Evolutionary conservation across 306 rosid species (phyloP).

Genomic region (Clitoria ternatea): DNA sequence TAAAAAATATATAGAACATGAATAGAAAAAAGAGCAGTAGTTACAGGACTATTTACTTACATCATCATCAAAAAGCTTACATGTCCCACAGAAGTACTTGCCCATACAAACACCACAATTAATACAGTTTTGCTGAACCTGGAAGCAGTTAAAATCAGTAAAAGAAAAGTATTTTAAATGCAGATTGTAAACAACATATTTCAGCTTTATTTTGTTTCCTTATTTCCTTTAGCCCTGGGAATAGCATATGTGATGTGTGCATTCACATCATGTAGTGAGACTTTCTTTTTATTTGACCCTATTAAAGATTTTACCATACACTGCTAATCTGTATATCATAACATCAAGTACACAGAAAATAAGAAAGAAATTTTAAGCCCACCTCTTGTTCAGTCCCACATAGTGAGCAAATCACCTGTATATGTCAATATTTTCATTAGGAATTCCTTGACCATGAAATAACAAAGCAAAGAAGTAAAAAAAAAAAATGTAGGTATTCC

Average conservation of each 20-base stretch:
- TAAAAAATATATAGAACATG: not conserved
- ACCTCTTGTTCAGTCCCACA: constrained; percentile 90
- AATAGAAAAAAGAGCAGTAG: not conserved
- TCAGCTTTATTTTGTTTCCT: too few relatives aligned
- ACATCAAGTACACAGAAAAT: not conserved
- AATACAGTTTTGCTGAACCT: constrained; percentile 75
- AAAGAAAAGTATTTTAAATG: not conserved
- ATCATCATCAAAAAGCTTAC: constrained; percentile 93
- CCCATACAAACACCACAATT: constrained; percentile 94
- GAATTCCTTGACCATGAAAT: not conserved
- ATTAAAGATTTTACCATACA: constrained; percentile 2
- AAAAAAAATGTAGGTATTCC: not conserved
- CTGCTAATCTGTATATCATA: not conserved
- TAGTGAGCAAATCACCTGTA: constrained; percentile 79
- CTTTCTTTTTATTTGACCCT: not conserved
- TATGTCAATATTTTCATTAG: constrained; percentile 23
- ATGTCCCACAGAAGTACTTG: constrained; percentile 70
- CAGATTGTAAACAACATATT: not conserved
- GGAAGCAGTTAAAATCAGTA: constrained; percentile 19
- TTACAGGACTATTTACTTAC: constrained; percentile 43
- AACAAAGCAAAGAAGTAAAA: not conserved
- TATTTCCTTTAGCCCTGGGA: not conserved
- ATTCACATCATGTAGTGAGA: not conserved
- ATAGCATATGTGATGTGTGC: not conserved
- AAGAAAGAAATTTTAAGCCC: constrained; percentile 27